A percentile compares a stretch with the other conserved stretches of the same genome.
Evolutionary conservation across 2,329 filamentous ascomycete genomes (phyloP).

Genomic region (Ilyonectria mors-panacis): DNA sequence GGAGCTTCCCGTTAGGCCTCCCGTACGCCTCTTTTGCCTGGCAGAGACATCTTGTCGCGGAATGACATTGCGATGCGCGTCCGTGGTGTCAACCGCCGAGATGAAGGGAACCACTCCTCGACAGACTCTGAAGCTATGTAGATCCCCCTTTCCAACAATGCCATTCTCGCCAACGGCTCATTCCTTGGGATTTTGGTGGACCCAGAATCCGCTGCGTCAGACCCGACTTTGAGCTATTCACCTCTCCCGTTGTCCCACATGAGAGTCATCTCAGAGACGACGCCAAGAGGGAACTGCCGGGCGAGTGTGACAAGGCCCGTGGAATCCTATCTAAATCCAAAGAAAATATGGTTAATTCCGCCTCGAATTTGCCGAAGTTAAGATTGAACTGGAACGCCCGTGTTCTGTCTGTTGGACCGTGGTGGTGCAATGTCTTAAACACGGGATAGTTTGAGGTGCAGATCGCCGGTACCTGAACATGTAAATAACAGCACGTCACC

Average conservation of each 20-base stretch:
- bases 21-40: neutral
- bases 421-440: conserved; percentile 6
- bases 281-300: conserved; percentile 13
- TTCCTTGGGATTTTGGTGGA: neutral
- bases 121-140: neutral
- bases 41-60: neutral
- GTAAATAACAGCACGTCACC: neutral
- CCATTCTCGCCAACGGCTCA: conserved; percentile 1
- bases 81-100: neutral
- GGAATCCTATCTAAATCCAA: conserved; percentile 4
- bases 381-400: neutral
- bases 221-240: neutral
- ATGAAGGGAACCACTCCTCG: neutral
- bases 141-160: conserved; percentile 9
- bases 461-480: neutral
- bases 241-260: conserved; percentile 4
- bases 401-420: neutral
- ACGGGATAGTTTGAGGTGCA: neutral
- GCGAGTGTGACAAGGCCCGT: neutral
- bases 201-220: neutral
- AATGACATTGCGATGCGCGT: neutral
- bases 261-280: neutral
- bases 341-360: conserved; percentile 6
- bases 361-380: neutral
- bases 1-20: neutral